Conservation (phyloP, 768 basidiomycete species). For the Naganishia friedmannii region DNA sequence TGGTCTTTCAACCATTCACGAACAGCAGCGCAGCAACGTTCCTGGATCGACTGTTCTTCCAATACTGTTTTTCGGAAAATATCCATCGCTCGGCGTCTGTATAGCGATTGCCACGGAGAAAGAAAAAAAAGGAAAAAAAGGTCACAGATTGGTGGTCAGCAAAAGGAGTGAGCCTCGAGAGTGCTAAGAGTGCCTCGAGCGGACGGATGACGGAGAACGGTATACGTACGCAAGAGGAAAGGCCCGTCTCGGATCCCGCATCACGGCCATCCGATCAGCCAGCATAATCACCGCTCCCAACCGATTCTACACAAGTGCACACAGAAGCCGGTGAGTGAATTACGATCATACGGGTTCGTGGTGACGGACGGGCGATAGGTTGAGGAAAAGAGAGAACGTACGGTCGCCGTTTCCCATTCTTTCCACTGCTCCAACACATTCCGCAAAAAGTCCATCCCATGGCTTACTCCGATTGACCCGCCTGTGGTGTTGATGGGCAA, state of each 20-base stretch:
- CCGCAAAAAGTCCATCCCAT: constrained; percentile 10
- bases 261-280: constrained; percentile 14
- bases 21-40: constrained; percentile 11
- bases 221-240: background rate
- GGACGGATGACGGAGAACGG: too few species aligned
- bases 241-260: background rate
- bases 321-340: background rate
- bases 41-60: constrained; percentile 26
- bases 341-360: too few species aligned
- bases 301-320: background rate
- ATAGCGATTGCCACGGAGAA: too few species aligned
- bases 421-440: constrained; percentile 22
- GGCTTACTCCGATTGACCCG: background rate
- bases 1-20: constrained; percentile 22
- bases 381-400: background rate
- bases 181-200: too few species aligned
- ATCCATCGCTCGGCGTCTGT: background rate
- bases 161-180: too few species aligned
- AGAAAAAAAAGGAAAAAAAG: background rate
- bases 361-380: too few species aligned
- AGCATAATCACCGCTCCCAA: constrained; percentile 21
- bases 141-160: too few species aligned
- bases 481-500: too few species aligned
- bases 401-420: constrained; percentile 22
- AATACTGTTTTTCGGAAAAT: constrained; percentile 23